Base-by-base conservation (phyloP, 768 basidiomycete species). In the Lentinus tigrinus region DNA sequence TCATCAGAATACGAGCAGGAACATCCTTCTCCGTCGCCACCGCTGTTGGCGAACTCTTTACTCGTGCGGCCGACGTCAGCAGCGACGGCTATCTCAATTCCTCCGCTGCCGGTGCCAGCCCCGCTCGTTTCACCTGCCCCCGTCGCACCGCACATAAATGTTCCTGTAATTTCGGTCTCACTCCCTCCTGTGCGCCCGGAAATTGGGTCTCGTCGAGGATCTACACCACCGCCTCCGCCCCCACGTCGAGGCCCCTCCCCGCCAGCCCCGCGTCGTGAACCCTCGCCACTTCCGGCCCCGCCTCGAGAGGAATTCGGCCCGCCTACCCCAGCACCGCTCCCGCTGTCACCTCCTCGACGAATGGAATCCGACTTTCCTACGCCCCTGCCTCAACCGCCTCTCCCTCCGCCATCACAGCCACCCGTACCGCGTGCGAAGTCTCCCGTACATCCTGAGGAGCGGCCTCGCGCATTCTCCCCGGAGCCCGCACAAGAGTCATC, bases 311-410 rank as follows among this genome's bases (percentile, higher is more conserved):
- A 61, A 39, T 26, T 21, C 14, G 51, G 37, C 14, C 54, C 54
- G 16, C 53, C 42, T 4, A 54, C 56, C 2, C 64, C 64, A 8
- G 61, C 56, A n/a, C 64, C 64, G 37, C 62, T 65, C 7, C 64
- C 64, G 14, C 39, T 63, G 1, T 65, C 64, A 17, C 64, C 64
- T 10, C 64, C 64, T 16, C 40, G 42, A 11, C 56, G 49, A 14
- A 50, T 55, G 21, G 55, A 59, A n/a, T 48, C 54, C 19, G 64
- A 63, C 13, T 50, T 57, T 23, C 62, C 61, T 14, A 65, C 61
- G 3, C 64, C 64, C 0, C 47, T 63, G 31, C 62, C 66, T 26
- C 64, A 65, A 28, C 56, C 60, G 13, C 65, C 66, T 24, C 62
- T 64, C 38, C 53, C 60, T 6, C 61, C 57, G 11, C 62, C 64